Evolutionary conservation across 1,284 basidiomycete genomes (phyloP).

Genomic region (Tausonia pullulans): DNA sequence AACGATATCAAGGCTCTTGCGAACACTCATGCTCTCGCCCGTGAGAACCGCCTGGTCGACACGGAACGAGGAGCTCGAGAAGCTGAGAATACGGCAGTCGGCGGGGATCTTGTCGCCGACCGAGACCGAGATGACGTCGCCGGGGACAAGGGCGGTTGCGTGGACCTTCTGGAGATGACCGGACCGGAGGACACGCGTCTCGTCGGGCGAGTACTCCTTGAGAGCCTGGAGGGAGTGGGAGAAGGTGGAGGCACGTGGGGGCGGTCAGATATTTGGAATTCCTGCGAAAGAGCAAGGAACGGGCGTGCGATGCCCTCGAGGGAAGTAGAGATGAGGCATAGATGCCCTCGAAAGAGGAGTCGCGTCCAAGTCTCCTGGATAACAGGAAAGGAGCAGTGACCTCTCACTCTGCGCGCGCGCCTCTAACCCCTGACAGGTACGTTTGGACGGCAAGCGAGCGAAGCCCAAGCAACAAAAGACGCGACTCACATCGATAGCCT

Average conservation of each 20-base stretch:
- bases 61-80: constrained; percentile 73
- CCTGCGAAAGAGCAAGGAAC: neutral
- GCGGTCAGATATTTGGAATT: neutral
- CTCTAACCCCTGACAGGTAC: neutral
- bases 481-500: constrained; percentile 79
- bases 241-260: neutral
- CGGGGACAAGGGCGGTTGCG: constrained; percentile 79
- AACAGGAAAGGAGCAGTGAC: too few species aligned
- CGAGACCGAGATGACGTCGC: constrained; percentile 76
- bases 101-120: constrained; percentile 84
- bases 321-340: neutral
- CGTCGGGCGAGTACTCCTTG: constrained; percentile 88
- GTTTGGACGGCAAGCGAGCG: neutral
- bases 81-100: constrained; percentile 76
- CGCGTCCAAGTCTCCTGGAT: too few species aligned
- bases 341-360: too few species aligned
- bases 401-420: too few species aligned
- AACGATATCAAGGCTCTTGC: constrained; percentile 60
- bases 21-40: constrained; percentile 78
- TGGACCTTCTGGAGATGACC: constrained; percentile 62
- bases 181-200: constrained; percentile 75
- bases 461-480: neutral
- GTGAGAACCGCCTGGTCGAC: constrained; percentile 91
- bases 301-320: neutral
- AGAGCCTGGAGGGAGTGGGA: constrained; percentile 50